Base-by-base conservation (phyloP, 2,329 filamentous ascomycete species). In the Colletotrichum sp. region DNA sequence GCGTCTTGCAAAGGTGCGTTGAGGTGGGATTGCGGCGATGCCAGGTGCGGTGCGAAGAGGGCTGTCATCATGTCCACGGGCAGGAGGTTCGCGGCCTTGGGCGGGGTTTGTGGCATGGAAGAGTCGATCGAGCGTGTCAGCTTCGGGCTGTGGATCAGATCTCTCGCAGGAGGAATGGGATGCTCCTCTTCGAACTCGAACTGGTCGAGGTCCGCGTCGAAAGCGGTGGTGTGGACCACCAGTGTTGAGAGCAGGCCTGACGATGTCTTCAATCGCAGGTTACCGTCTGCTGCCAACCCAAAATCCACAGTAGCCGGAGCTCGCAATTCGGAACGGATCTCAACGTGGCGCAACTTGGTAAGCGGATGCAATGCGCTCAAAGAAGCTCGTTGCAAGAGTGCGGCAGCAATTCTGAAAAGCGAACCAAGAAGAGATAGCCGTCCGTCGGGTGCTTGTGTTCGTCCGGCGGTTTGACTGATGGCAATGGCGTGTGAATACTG, bases 201-300 rank as follows among this genome's bases (percentile, higher is more conserved):
- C 80, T 98, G 92, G 76, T 92, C 86, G 8, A 99, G 90, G 78
- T 99, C 95, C 77, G 92, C 89, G 74, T 96, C 93, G 10, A 95
- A 95, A 2, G 97, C 97, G 65, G 93, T 93, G 63, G 95, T 93
- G 80, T 95, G 91, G 16, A 52, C 48, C 48, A 52, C 18, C 18
- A 22, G 18, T 22, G 1, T 52, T n/a, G 5, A 52, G 48, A 4
- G 48, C 48, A 52, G 48, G 16, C 3, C 48, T 52, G 18, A 52
- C 48, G 18, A 52, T 52, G 18, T 52, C 48, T 52, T 15, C 7
- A n/a, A 52, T 52, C 16, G 48, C 48, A 52, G 48, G 16, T 52
- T 52, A 52, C 48, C 48, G 18, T 16, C 48, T 22, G 48, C 48
- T 34, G 32, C 10, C 5, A 34, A 13, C 32, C 12, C 32, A 34